Evolutionary conservation across 2,329 filamentous ascomycete species (phyloP), one percentile per base, ranked within the genome.

Genomic region (Chrysoporthe austroafricana): DNA sequence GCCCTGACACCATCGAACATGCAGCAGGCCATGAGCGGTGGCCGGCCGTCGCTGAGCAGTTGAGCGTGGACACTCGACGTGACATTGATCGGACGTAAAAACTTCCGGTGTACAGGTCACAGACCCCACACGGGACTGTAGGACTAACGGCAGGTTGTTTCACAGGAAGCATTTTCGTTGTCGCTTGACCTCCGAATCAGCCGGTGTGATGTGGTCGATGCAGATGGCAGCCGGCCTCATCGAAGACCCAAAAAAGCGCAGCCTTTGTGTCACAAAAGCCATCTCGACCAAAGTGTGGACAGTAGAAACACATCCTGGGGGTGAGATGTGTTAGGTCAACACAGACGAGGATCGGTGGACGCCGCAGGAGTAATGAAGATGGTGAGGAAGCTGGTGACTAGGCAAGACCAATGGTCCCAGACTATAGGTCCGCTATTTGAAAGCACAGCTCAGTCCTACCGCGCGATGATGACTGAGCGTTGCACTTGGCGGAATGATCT

Each of bases 201-300:
- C 56, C 56, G 50, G 62, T 67, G 64, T 58, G 42, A 56, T 64
- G 61, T 43, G 54, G 50, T 43, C 39, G 50, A 63, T 57, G 59
- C 60, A 46, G 63, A 56, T 67, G 61, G 67, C 26, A 64, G 26
- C 50, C 61, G 67, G 52, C 61, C 57, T 58, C 39, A 64, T 62
- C 61, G 48, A 60, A 36, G 62, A 32, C 50, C 34, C 57, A 48
- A 21, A 11, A 67, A 62, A 61, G 59, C 43, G 58, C 42, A 57
- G 57, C 56, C 34, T 21, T 44, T 36, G 57, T 50, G 62, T n/a
- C 50, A 64, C 67, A 39, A 21, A 21, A 32, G 16, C 6, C 36
- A 54, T 39, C 39, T 44, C 32, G 14, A 62, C 46, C 64, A 66
- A 32, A 54, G 18, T 57, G 11, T 16, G 48, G 50, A 36, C 57